Evolutionary conservation across 441 rosid species (phyloP).

Genomic region (Hura crepitans): DNA sequence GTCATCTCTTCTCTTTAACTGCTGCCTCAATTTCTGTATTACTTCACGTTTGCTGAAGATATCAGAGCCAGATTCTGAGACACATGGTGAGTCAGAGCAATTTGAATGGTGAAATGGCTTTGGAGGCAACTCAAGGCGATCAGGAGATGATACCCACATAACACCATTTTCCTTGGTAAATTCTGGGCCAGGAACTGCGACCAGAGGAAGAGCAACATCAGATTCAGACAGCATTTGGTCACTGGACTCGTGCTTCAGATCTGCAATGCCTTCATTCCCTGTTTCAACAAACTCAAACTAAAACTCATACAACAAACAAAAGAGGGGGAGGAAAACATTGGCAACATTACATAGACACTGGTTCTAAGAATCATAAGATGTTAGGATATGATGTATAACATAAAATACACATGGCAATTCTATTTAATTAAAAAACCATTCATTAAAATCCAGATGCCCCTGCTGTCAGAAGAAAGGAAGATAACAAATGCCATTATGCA

Average conservation of each 20-base stretch:
- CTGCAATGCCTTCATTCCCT: conserved; percentile 55
- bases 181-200: conserved; percentile 59
- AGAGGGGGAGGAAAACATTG: too few relatives aligned
- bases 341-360: too few relatives aligned
- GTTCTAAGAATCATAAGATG: too few relatives aligned
- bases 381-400: background rate
- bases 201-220: conserved; percentile 63
- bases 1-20: conserved; percentile 89
- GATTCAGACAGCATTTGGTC: conserved; percentile 48
- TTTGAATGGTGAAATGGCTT: conserved; percentile 80
- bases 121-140: conserved; percentile 80
- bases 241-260: conserved; percentile 37
- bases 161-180: conserved; percentile 65
- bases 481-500: too few relatives aligned
- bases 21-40: conserved; percentile 90
- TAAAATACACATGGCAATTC: background rate
- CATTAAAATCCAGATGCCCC: background rate
- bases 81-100: conserved; percentile 91
- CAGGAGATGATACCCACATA: conserved; percentile 81
- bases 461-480: background rate
- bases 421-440: background rate
- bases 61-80: conserved; percentile 95
- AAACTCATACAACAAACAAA: conserved; percentile 23
- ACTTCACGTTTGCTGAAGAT: conserved; percentile 92
- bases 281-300: conserved; percentile 23